These are phyloP conservation scores for Taphrina wiesneri DNA, from an alignment of 1,139 yeast species.

Conservation along the genomic window DNA sequence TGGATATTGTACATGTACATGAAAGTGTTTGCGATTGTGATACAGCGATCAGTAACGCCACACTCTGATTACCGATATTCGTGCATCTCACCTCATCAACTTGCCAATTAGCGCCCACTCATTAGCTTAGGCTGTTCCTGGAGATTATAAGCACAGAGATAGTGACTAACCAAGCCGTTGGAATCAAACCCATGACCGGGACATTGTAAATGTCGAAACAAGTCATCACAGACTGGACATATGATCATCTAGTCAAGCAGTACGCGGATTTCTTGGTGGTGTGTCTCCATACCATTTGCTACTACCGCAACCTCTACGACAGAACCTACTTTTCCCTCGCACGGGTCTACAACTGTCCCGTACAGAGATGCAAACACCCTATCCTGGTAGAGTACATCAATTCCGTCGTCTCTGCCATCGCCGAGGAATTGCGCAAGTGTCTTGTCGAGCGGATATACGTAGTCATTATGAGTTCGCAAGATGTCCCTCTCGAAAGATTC, in stretches of 20 bases:
- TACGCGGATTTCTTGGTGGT: constrained; percentile 45
- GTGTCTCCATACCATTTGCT: constrained; percentile 46
- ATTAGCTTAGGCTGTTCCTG: too few species aligned
- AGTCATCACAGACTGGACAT: constrained; percentile 17
- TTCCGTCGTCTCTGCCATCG: constrained; percentile 43
- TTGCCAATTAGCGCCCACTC: too few species aligned
- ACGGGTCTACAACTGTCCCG: constrained; percentile 46
- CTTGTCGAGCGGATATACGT: constrained; percentile 42
- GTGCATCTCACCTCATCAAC: too few species aligned
- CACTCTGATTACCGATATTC: not conserved
- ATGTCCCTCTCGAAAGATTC: constrained; percentile 45
- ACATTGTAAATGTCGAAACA: not conserved
- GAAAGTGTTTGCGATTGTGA: not conserved
- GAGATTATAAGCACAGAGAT: too few species aligned
- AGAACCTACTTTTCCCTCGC: constrained; percentile 44
- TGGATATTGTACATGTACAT: not conserved
- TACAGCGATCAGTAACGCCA: not conserved
- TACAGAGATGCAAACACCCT: constrained; percentile 47
- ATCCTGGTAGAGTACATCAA: constrained; percentile 47
- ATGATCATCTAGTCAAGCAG: constrained; percentile 27
- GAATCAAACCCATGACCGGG: too few species aligned
- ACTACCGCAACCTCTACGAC: constrained; percentile 47
- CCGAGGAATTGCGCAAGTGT: constrained; percentile 42
- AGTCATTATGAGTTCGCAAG: constrained; percentile 41
- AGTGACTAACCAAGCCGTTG: too few species aligned